phyloP scores from a whole-genome alignment of 208 protist species.

The Trypanosoma rangeli region DNA sequence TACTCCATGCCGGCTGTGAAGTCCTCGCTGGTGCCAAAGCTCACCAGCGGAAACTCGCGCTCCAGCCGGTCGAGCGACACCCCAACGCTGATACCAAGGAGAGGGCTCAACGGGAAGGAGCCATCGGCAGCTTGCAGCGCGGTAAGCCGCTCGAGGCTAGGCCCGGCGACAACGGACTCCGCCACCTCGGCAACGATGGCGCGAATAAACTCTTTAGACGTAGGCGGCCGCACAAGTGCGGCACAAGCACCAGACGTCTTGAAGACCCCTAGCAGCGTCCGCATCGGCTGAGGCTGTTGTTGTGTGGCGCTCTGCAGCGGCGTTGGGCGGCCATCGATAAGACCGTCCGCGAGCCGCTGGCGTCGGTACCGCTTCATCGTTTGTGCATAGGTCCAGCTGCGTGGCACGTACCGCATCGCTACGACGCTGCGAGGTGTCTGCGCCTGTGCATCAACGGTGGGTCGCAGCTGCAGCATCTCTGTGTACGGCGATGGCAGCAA shows the following conservation, averaged over 20 bases:
- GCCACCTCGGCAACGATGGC: slow-evolving; percentile 35
- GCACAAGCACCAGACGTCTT: neutral
- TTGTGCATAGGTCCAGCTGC: slow-evolving; percentile 18
- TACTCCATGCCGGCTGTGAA: slow-evolving; percentile 12
- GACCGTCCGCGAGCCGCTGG: slow-evolving; percentile 14
- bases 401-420: slow-evolving; percentile 26
- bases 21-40: slow-evolving; percentile 21
- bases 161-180: slow-evolving; percentile 17
- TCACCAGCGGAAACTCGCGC: slow-evolving; percentile 10
- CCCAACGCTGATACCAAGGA: slow-evolving; percentile 27
- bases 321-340: slow-evolving; percentile 8
- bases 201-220: slow-evolving; percentile 34
- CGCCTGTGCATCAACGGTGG: neutral
- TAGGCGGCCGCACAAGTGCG: slow-evolving; percentile 5
- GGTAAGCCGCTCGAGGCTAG: slow-evolving; percentile 31
- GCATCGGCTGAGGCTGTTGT: slow-evolving; percentile 6
- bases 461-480: slow-evolving; percentile 34
- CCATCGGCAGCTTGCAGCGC: slow-evolving; percentile 43
- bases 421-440: neutral
- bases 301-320: slow-evolving; percentile 3
- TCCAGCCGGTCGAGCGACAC: slow-evolving; percentile 25
- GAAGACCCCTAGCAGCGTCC: neutral
- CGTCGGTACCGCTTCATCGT: slow-evolving; percentile 16
- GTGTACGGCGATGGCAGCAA: slow-evolving; percentile 60
- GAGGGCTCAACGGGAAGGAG: slow-evolving; percentile 36